Conservation (phyloP, 2,329 filamentous ascomycete species). For the Acrocalymma vagum region DNA sequence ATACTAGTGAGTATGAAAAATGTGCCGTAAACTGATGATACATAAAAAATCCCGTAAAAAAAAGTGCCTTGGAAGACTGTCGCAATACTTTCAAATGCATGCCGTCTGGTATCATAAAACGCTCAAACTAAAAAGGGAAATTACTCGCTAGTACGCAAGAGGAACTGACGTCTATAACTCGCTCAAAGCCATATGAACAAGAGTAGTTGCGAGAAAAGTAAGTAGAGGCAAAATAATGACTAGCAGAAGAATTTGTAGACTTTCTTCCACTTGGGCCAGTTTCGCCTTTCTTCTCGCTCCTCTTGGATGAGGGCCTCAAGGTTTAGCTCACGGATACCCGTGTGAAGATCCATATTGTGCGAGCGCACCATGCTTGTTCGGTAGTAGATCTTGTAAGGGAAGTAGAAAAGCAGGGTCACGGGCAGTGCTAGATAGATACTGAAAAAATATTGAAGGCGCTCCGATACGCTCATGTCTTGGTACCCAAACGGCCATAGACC, state of each 20-base stretch:
- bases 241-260: constrained; percentile 59
- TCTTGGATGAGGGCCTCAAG: constrained; percentile 79
- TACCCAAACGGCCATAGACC: constrained; percentile 78
- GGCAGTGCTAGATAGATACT: constrained; percentile 75
- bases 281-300: constrained; percentile 75
- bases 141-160: constrained; percentile 24
- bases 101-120: constrained; percentile 44
- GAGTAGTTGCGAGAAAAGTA: background rate
- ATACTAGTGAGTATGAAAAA: no score
- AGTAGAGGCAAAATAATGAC: constrained; percentile 7
- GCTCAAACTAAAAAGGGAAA: constrained; percentile 10
- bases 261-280: constrained; percentile 59
- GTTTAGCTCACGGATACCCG: constrained; percentile 86
- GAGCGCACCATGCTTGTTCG: constrained; percentile 72
- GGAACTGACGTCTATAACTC: background rate
- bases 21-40: no score
- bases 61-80: constrained; percentile 33
- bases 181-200: background rate
- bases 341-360: constrained; percentile 85
- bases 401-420: constrained; percentile 72
- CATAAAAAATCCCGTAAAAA: no score
- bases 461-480: constrained; percentile 50
- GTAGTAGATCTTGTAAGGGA: constrained; percentile 79
- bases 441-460: constrained; percentile 74
- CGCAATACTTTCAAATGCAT: constrained; percentile 28